Conservation (phyloP, 305 asterid species). For the Fraxinus greggii region DNA sequence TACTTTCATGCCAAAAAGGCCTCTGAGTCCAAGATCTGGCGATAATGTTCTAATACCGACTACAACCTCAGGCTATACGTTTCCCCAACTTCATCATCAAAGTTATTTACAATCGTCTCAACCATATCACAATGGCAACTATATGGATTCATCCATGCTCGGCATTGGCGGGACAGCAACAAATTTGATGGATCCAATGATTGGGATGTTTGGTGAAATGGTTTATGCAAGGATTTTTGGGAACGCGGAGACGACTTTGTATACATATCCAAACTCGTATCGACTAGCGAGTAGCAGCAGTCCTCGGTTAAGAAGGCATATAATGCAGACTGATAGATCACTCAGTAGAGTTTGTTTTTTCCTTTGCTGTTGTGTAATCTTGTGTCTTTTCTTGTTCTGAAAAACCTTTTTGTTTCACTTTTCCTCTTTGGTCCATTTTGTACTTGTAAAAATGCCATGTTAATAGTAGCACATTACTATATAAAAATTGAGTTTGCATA, state of each 20-base stretch:
- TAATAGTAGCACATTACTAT: background rate
- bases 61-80: slow-evolving; percentile 8
- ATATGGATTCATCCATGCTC: slow-evolving; percentile 23
- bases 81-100: slow-evolving; percentile 33
- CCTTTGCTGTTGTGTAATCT: slow-evolving; percentile 60
- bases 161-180: slow-evolving; percentile 30
- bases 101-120: slow-evolving; percentile 17
- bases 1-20: slow-evolving; percentile 50
- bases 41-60: slow-evolving; percentile 11
- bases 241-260: slow-evolving; percentile 41
- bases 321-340: slow-evolving; percentile 56
- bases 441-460: slow-evolving; percentile 17
- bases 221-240: slow-evolving; percentile 63
- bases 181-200: slow-evolving; percentile 43
- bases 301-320: slow-evolving; percentile 55
- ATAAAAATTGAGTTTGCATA: background rate
- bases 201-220: slow-evolving; percentile 67
- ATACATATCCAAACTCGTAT: slow-evolving; percentile 49
- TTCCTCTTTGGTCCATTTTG: slow-evolving; percentile 7
- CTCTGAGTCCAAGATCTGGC: slow-evolving; percentile 38
- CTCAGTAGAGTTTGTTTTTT: slow-evolving; percentile 65
- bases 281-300: slow-evolving; percentile 32
- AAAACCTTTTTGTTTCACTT: background rate
- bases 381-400: slow-evolving; percentile 68
- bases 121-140: background rate